phyloP scores from a whole-genome alignment of 2,329 filamentous ascomycete genomes.

The Lachnellula suecica region DNA sequence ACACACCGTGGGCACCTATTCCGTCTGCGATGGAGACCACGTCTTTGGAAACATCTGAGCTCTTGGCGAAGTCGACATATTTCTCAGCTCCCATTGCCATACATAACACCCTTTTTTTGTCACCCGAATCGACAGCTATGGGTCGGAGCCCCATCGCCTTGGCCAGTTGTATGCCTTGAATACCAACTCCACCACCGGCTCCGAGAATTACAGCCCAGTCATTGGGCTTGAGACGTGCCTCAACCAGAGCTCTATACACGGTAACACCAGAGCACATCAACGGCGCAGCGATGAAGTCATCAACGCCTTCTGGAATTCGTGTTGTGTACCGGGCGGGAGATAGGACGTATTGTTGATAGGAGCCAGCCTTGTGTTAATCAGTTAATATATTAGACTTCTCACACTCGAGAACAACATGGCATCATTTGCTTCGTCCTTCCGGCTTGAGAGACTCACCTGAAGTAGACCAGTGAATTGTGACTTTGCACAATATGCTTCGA shows the following conservation, averaged over 20 bases:
- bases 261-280: slow-evolving; percentile 61
- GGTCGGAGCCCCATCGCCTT: slow-evolving; percentile 25
- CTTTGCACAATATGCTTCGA: no score
- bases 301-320: slow-evolving; percentile 53
- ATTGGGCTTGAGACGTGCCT: slow-evolving; percentile 38
- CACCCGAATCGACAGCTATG: slow-evolving; percentile 25
- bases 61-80: slow-evolving; percentile 21
- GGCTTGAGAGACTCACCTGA: no score
- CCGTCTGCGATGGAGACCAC: neutral
- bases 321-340: slow-evolving; percentile 46
- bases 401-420: no score
- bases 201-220: slow-evolving; percentile 25
- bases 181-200: slow-evolving; percentile 29
- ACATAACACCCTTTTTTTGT: slow-evolving; percentile 22
- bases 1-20: slow-evolving; percentile 1
- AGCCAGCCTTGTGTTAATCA: slow-evolving; percentile 36
- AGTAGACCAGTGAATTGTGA: no score
- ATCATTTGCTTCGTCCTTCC: no score
- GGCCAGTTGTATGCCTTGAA: slow-evolving; percentile 28
- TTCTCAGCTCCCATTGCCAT: slow-evolving; percentile 25
- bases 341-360: slow-evolving; percentile 59
- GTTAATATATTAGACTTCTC: neutral
- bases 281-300: slow-evolving; percentile 55
- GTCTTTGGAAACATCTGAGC: neutral
- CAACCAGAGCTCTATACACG: slow-evolving; percentile 54